Evolutionary conservation across 495 filamentous ascomycete species (phyloP), one percentile per base, ranked within the genome.

Genomic region (Annulohypoxylon stygium): DNA sequence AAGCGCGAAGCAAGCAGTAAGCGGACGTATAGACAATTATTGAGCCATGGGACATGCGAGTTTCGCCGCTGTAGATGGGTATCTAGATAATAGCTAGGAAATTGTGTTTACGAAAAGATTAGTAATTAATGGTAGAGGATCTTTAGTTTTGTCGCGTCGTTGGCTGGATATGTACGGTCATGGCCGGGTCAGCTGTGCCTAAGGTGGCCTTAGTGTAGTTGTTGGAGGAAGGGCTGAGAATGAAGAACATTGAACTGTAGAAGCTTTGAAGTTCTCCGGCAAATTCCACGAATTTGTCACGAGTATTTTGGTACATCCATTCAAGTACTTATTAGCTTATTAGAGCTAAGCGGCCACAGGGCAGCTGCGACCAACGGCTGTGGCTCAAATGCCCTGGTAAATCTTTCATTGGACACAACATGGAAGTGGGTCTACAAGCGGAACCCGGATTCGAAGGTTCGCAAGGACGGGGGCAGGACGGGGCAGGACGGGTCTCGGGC

Each of bases 41-140:
- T 66, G 61, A 73, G 59, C 65, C 70, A 73, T 73, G 20, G 64
- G 30, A 41, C 70, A 73, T 73, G 20, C 59, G 30, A 41, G 8
- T 58, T 12, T 16, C 51, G 48, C 20, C 8, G 41, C 3, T 9
- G 33, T 45, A 9, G 37, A 33, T 48, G 43, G 37, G 33, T 48
- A 54, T 2, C 25, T 36, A 4, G 37, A n/a, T 48, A 43, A 4
- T 54, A 14, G 36, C 11, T 11, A 12, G 64, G 25, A 34, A 30
- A 26, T 25, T 14, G 3, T 26, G 20, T 53, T 41, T 6, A 51
- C 14, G 20, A 18, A 14, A 50, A 26, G 14, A 57, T 58, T 48
- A 45, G 6, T 16, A 39, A 34, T 59, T 61, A n/a, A 26, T 47
- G 65, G 16, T 4, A 30, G 30, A 30, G 5, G 5, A 30, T 67